phyloP scores from a whole-genome alignment of 164 flowering plant species.

The Aristolochia californica region DNA sequence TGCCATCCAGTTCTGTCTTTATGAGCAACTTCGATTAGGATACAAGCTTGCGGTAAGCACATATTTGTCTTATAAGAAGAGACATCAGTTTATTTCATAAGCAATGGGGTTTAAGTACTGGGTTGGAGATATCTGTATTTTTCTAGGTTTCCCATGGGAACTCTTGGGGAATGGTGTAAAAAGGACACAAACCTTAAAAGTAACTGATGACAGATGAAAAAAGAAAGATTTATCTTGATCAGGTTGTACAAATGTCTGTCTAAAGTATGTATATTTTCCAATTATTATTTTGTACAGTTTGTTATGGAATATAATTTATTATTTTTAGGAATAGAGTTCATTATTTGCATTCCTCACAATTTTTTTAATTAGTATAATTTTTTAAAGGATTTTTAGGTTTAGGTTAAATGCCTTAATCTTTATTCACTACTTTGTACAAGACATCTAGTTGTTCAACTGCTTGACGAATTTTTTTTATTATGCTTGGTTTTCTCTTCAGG shows the following conservation, averaged over 20 bases:
- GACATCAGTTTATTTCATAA: too few relatives aligned
- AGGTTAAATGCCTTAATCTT: neutral
- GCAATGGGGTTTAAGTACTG: too few relatives aligned
- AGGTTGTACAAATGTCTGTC: too few relatives aligned
- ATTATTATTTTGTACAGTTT: too few relatives aligned
- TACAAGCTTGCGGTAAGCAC: constrained; percentile 72
- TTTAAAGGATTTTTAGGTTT: too few relatives aligned
- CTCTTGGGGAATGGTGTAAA: neutral
- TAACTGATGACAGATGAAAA: neutral
- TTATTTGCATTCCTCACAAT: too few relatives aligned
- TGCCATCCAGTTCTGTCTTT: constrained; percentile 92
- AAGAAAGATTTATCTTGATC: neutral
- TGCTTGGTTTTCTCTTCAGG: constrained; percentile 36
- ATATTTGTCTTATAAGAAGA: neutral
- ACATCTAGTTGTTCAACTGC: neutral
- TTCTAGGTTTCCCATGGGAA: neutral
- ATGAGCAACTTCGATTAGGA: constrained; percentile 93
- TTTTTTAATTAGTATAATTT: too few relatives aligned
- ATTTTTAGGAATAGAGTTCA: too few relatives aligned
- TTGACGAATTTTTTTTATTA: neutral
- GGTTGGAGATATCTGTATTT: neutral
- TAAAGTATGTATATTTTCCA: too few relatives aligned
- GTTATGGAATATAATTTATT: too few relatives aligned
- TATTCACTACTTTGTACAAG: neutral
- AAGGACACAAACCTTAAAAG: neutral